These are phyloP conservation scores for Globisporangium spiculum DNA, from an alignment of 352 stramenopile species.

Conservation along the genomic window DNA sequence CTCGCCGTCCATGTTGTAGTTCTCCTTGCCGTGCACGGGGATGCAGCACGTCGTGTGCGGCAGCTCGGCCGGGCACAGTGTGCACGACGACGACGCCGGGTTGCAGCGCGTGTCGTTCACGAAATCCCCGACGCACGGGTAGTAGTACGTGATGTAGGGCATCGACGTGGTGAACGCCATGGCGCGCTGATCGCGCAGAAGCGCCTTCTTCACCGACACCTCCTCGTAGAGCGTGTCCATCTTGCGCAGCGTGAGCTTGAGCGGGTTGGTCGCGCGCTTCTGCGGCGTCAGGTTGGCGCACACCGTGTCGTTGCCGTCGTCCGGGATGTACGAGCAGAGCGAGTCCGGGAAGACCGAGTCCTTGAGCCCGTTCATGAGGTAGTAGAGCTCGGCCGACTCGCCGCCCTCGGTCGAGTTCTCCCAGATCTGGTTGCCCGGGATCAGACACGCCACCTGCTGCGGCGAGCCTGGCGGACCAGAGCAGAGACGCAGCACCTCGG, in stretches of 20 bases:
- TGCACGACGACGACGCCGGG: conserved; percentile 41
- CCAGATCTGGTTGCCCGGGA: conserved; percentile 59
- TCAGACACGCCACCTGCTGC: conserved; percentile 58
- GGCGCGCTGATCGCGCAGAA: conserved; percentile 36
- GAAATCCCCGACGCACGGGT: conserved; percentile 55
- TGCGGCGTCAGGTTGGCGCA: conserved; percentile 37
- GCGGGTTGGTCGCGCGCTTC: conserved; percentile 40
- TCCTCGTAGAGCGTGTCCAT: conserved; percentile 48
- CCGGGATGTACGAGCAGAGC: conserved; percentile 42
- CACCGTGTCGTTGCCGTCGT: conserved; percentile 44
- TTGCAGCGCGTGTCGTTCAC: conserved; percentile 50
- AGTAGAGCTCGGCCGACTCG: conserved; percentile 44
- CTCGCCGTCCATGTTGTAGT: conserved; percentile 70
- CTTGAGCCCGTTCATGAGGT: conserved; percentile 50
- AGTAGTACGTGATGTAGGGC: conserved; percentile 61
- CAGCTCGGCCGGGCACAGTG: conserved; percentile 46
- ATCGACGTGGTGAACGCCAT: conserved; percentile 58
- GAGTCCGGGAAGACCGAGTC: conserved; percentile 49
- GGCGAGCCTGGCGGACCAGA: conserved; percentile 39
- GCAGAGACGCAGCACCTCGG: conserved; percentile 58
- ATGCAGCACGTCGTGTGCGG: conserved; percentile 57
- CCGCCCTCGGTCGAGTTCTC: conserved; percentile 67
- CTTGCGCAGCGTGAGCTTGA: conserved; percentile 41
- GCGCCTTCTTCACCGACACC: conserved; percentile 35
- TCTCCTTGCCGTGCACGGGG: conserved; percentile 33